Conservation (phyloP, 2,329 filamentous ascomycete genomes). For the Colletotrichum neosansevieriae region DNA sequence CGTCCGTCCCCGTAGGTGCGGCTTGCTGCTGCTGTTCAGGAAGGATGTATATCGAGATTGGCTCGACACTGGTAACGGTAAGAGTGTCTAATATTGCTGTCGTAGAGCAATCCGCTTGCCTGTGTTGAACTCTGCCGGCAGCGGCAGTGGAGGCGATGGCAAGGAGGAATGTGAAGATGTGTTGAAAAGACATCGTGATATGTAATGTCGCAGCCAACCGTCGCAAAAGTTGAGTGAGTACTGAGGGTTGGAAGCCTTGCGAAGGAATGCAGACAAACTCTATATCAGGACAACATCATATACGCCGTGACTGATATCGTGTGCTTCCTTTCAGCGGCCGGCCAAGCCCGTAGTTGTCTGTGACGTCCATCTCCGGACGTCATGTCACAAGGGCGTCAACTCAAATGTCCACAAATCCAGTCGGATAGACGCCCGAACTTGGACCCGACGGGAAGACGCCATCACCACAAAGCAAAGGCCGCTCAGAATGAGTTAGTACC, state of each 20-base stretch:
- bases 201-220: conserved; percentile 6
- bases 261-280: conserved; percentile 39
- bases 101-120: conserved; percentile 30
- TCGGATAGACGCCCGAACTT: conserved; percentile 5
- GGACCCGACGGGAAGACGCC: conserved; percentile 1
- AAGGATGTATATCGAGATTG: conserved; percentile 34
- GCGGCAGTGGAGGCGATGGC: conserved; percentile 25
- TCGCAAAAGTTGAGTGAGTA: conserved; percentile 4
- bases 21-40: conserved; percentile 3
- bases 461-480: conserved; percentile 9
- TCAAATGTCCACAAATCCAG: conserved; percentile 26
- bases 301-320: conserved; percentile 11
- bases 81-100: conserved; percentile 30
- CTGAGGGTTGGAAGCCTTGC: neutral
- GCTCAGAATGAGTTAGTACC: neutral
- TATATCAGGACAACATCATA: conserved; percentile 31
- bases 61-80: conserved; percentile 37
- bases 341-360: conserved; percentile 8
- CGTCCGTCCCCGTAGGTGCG: conserved; percentile 17
- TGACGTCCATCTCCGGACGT: conserved; percentile 37
- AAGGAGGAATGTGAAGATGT: conserved; percentile 29
- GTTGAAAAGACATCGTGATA: conserved; percentile 11
- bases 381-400: conserved; percentile 29
- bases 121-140: conserved; percentile 24
- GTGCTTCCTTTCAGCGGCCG: neutral